Evolutionary conservation across 441 rosid species (phyloP), one percentile per base, ranked within the genome.

Genomic region (Mallotus japonicus): DNA sequence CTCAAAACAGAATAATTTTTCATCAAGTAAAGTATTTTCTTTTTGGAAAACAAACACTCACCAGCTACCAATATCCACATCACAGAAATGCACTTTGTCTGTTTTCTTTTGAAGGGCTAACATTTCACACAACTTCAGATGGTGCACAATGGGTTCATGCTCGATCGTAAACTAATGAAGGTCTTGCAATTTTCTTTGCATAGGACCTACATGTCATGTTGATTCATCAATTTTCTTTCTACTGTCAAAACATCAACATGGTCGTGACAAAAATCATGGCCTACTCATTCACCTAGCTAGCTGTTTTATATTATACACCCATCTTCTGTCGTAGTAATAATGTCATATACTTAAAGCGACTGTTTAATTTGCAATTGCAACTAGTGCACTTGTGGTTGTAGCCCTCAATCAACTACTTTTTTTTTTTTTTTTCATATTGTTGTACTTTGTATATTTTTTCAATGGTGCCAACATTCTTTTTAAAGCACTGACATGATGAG

Each of bases 1-100:
- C 64, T 3, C 37, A 22, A 61, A 46, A 24, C 17, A 40, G 65
- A 61, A 78, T 75, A 70, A 70, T 69, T 73, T 57, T 40, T 59
- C 50, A 61, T 5, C 50, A 75, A 82, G 82, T 67, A 82, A 75
- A 73, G 79, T 53, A 72, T 73, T 62, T 63, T 68, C 72, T 53
- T 73, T 40, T 51, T 53, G 50, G 54, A 75, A 62, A 20, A 4
- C 47, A 50, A 16, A 42, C 44, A 49, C 28, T 20, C 8, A 19
- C 14, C 3, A 6, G 61, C 62, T 37, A 22, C 5, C 11, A 22
- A 20, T 28, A 56, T 54, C 47, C 56, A 55, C 62, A 69, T 55
- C 67, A 32, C 7, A 66, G 11, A 69, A 72, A 57, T 72, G 67
- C 71, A 69, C 63, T 63, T 71, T 72, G 56, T 49, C 54, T 51